Base-by-base conservation (phyloP, 805 yeast genomes). In the Yarrowia keelungensis region DNA sequence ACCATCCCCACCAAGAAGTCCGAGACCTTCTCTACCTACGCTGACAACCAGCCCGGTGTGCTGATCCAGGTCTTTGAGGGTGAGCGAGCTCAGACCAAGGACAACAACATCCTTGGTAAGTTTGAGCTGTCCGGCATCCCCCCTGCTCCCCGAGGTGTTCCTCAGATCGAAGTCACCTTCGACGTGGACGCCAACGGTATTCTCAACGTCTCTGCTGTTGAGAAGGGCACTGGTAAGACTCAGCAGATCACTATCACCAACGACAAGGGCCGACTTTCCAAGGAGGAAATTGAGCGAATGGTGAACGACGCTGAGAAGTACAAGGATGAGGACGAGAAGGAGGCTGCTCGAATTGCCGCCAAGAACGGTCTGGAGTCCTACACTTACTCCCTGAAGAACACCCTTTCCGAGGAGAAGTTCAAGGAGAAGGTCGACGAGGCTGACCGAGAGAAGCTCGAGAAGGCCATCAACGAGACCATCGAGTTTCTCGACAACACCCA, bases 41-140 rank as follows among this genome's bases (percentile, higher is more conserved):
- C 97, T 76, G 98, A 93, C 83, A 92, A 93, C 88, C 98, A 93
- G 85, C 97, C 98, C 74, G 97, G 97, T 89, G 98, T 93, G 73
- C 85, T 92, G 83, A 92, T 93, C 82, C 97, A 93, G 86, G 98
- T 93, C 74, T 93, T 84, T 78, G 97, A 93, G 85, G 98, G 98
- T 89, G 98, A 93, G 87, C 91, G 98, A 85, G 90, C 97, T 72
- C 88, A 89, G 84, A 92, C 97, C 67, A 90, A 88, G 84, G 98
- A 93, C 81, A 93, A 93, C 89, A 93, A 92, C 87, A 81, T 92
- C 81, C 88, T 93, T 78, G 98, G 98, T 86, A 93, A 93, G 84
- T 93, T 93, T 83, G 98, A 93, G 84, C 88, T 93, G 77, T 82
- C 95, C 74, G 97, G 97, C 80, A 93, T 93, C 73, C 98, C 98